Base-by-base conservation (phyloP, 2,329 filamentous ascomycete genomes). In the Nectriaceae sp. region DNA sequence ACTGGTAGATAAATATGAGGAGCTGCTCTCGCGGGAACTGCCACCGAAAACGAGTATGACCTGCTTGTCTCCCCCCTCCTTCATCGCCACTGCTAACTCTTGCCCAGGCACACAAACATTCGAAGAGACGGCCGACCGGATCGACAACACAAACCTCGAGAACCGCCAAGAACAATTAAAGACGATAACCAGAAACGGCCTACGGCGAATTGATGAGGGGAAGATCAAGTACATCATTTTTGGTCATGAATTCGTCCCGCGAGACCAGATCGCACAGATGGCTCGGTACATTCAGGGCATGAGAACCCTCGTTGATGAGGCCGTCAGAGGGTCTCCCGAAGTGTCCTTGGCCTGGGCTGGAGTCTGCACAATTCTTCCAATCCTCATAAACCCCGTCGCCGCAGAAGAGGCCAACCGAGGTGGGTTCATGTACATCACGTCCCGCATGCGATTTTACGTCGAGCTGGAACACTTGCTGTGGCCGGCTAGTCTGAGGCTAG, bases 341-440 rank as follows among this genome's bases (percentile, higher is more conserved):
- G 68, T 64, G 16, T 67, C 65, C 5, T 43, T 68, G 6, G 61
- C 49, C 3, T 66, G 63, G 65, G 62, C 62, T 3, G 72, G 71
- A 54, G 65, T 73, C 52, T 68, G 60, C 52, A 42, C 70, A 16
- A 39, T 71, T 36, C 61, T 72, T 2, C 68, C 69, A 0, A 56
- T 72, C 3, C 59, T 73, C 35, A 67, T 57, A 6, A 68, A 65
- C 38, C 64, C 62, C 4, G 46, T 16, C 6, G 52, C 54, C 1
- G 66, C 58, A 10, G 53, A 64, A 0, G 59, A 60, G 36, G 68
- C 64, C 11, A 69, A 68, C 42, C 24, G 33, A 2, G 51, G 65
- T 10, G 69, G 70, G 0, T 65, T 73, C 22, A 49, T 47, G 11
- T 69, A 70, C 19, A 63, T 67, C 26, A 63, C 55, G 2, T 52